Percentiles rank a stretch among this genome's conserved stretches.
Conservation (phyloP, 805 yeast genomes). For the Ogataea saltuana region DNA sequence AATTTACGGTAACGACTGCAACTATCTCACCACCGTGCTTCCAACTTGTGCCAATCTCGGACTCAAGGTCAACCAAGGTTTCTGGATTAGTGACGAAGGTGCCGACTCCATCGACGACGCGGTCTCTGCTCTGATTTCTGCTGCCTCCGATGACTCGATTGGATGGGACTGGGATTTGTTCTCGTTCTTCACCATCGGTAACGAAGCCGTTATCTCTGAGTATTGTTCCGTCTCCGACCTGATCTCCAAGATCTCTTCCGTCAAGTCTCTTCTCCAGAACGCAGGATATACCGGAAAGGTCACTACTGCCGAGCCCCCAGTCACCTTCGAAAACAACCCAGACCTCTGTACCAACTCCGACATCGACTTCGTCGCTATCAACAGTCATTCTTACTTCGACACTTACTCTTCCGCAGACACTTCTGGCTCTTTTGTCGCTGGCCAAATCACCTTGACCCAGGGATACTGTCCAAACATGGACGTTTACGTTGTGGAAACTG, state of each 20-base stretch:
- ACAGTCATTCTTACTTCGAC: constrained; percentile 86
- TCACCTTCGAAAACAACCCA: constrained; percentile 61
- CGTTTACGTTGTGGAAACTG: constrained; percentile 79
- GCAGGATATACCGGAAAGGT: constrained; percentile 80
- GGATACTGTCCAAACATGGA: constrained; percentile 55
- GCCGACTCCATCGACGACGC: constrained; percentile 66
- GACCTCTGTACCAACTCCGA: constrained; percentile 65
- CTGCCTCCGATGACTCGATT: constrained; percentile 28
- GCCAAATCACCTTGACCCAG: constrained; percentile 58
- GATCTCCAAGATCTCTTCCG: constrained; percentile 61
- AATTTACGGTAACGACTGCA: constrained; percentile 87
- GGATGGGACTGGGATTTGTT: constrained; percentile 71
- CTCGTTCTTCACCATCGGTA: constrained; percentile 79
- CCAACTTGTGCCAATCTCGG: constrained; percentile 63
- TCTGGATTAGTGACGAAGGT: constrained; percentile 72
- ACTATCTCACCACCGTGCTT: constrained; percentile 60
- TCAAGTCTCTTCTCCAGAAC: constrained; percentile 52
- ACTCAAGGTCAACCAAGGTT: constrained; percentile 77
- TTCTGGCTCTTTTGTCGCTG: constrained; percentile 70
- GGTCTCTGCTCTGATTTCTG: constrained; percentile 39
- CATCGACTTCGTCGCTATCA: constrained; percentile 82
- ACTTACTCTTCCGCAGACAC: constrained; percentile 55
- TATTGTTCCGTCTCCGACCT: constrained; percentile 64
- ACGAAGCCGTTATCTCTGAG: constrained; percentile 76
- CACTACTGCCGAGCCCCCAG: constrained; percentile 92